phyloP scores from a whole-genome alignment of 139 green algal species.

The Chlorella sorokiniana region DNA sequence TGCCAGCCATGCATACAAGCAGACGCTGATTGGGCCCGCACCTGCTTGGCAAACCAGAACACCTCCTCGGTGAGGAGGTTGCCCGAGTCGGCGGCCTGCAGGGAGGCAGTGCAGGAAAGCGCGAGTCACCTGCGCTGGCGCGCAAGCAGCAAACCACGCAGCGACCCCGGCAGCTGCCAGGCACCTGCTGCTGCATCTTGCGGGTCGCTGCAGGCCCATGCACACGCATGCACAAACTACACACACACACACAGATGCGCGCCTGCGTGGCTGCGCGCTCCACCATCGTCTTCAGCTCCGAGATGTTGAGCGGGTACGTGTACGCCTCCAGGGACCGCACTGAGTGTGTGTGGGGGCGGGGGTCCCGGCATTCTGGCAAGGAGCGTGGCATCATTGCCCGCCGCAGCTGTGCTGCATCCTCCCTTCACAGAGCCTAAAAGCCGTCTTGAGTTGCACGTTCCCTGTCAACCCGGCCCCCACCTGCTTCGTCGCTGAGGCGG shows the following conservation, averaged over 20 bases:
- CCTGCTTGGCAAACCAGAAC: conserved; percentile 65
- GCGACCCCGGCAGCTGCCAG: neutral
- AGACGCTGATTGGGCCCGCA: neutral
- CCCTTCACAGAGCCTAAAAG: too few relatives aligned
- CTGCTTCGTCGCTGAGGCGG: conserved; percentile 47
- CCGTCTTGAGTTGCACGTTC: too few relatives aligned
- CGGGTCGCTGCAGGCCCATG: neutral
- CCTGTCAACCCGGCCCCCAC: neutral
- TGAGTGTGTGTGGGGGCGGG: conserved; percentile 36
- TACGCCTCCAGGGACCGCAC: conserved; percentile 66
- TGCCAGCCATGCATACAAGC: neutral
- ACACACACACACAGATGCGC: neutral
- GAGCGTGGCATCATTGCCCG: neutral
- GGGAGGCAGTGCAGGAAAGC: neutral
- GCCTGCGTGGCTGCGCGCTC: conserved; percentile 65
- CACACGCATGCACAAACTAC: neutral
- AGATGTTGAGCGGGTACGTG: conserved; percentile 71
- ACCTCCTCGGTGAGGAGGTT: conserved; percentile 46
- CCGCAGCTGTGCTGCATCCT: too few relatives aligned
- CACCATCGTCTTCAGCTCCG: conserved; percentile 66
- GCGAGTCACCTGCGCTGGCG: neutral
- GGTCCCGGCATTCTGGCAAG: too few relatives aligned
- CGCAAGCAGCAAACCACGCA: neutral
- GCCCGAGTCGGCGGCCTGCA: conserved; percentile 9
- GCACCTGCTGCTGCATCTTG: neutral